phyloP scores from a whole-genome alignment of 1,284 basidiomycete genomes.

The Paramarasmius palmivorus region DNA sequence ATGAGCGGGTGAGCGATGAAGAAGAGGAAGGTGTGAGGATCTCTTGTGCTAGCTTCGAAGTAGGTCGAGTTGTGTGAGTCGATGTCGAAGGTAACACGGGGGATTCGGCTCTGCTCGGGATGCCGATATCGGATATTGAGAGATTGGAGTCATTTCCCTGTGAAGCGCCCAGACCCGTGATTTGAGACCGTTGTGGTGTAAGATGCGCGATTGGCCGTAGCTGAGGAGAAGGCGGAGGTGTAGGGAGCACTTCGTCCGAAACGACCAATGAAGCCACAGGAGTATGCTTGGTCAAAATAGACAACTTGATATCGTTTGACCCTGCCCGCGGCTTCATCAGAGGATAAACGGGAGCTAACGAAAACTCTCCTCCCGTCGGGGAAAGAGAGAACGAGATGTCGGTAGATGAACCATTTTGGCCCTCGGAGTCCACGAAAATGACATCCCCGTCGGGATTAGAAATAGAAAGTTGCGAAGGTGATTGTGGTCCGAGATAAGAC shows the following conservation, averaged over 20 bases:
- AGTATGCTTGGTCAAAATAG: too few relatives aligned
- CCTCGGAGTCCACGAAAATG: too few relatives aligned
- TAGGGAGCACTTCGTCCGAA: slow-evolving; percentile 25
- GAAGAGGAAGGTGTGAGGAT: not conserved
- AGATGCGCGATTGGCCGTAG: slow-evolving; percentile 19
- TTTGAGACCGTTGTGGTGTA: not conserved
- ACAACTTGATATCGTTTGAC: too few relatives aligned
- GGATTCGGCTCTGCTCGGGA: slow-evolving; percentile 5
- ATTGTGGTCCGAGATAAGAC: too few relatives aligned
- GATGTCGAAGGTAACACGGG: not conserved
- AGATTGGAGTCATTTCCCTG: not conserved
- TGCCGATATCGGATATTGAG: slow-evolving; percentile 13
- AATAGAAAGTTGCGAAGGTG: too few relatives aligned
- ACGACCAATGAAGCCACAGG: too few relatives aligned
- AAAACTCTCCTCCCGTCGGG: too few relatives aligned
- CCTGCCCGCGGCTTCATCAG: too few relatives aligned
- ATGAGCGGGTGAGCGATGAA: not conserved
- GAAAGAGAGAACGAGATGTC: too few relatives aligned
- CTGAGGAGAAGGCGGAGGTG: slow-evolving; percentile 34
- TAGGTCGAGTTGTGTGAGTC: slow-evolving; percentile 11
- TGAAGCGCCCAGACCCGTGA: not conserved
- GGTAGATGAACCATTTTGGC: too few relatives aligned
- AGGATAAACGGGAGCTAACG: too few relatives aligned
- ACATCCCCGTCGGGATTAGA: too few relatives aligned
- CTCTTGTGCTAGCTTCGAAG: not conserved